Conservation (phyloP, 2,329 filamentous ascomycete genomes). For the Seiridium cupressi region DNA sequence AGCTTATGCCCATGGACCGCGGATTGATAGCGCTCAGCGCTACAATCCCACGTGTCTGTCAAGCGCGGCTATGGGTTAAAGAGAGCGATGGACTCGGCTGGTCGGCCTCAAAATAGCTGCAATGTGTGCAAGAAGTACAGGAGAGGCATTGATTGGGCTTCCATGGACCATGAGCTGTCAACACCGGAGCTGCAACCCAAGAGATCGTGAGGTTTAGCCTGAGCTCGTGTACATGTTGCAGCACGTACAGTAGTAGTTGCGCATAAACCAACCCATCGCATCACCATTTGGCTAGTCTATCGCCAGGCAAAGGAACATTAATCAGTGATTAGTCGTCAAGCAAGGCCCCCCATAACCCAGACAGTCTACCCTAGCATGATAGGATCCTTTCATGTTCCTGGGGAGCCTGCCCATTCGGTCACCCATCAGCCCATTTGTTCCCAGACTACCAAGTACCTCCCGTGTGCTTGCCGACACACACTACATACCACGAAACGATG, state of each 20-base stretch:
- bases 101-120: background rate
- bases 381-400: conserved; percentile 2
- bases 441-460: background rate
- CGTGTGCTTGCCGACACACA: too few relatives aligned
- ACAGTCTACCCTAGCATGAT: background rate
- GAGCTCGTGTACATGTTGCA: background rate
- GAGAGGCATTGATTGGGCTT: background rate
- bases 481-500: too few relatives aligned
- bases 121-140: too few relatives aligned
- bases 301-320: background rate
- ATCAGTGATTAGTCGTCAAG: background rate
- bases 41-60: background rate
- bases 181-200: background rate
- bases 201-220: background rate
- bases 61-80: conserved; percentile 19
- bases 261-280: background rate
- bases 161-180: background rate
- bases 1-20: too few relatives aligned
- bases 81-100: background rate
- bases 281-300: background rate
- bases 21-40: background rate
- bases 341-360: background rate
- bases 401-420: conserved; percentile 2
- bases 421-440: conserved; percentile 2
- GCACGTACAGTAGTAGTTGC: background rate